Conservation (phyloP, 257 asterid genomes). For the Coffea eugenioides region DNA sequence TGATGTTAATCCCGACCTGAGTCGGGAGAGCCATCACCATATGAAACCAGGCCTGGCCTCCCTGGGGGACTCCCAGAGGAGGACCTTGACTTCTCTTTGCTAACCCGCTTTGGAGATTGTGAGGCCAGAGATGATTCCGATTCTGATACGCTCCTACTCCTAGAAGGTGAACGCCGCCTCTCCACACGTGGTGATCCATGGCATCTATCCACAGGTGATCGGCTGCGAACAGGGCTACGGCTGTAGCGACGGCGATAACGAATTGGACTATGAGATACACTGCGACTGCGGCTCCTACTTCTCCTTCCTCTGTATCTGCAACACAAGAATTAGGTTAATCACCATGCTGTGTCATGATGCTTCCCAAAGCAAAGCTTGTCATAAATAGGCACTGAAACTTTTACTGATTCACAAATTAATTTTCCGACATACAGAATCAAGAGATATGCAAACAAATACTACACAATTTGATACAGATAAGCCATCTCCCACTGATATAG, state of each 20-base stretch:
- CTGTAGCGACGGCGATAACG: conserved; percentile 86
- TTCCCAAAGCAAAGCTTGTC: neutral
- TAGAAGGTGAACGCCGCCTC: conserved; percentile 52
- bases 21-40: conserved; percentile 84
- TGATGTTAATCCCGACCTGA: conserved; percentile 42
- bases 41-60: conserved; percentile 71
- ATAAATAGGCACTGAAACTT: neutral
- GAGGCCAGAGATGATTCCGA: conserved; percentile 53
- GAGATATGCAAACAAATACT: neutral
- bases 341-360: neutral
- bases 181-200: conserved; percentile 54
- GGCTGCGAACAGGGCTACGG: conserved; percentile 63
- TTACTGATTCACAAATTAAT: neutral
- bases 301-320: conserved; percentile 83
- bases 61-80: conserved; percentile 62
- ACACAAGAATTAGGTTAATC: conserved; percentile 7
- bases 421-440: neutral
- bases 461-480: neutral
- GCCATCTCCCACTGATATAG: neutral
- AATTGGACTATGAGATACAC: conserved; percentile 76
- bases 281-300: conserved; percentile 73
- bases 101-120: conserved; percentile 47
- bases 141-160: conserved; percentile 59
- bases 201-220: conserved; percentile 57
- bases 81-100: conserved; percentile 53